Evolutionary conservation across 768 basidiomycete genomes (phyloP).

Genomic region (Saitozyma sp.): DNA sequence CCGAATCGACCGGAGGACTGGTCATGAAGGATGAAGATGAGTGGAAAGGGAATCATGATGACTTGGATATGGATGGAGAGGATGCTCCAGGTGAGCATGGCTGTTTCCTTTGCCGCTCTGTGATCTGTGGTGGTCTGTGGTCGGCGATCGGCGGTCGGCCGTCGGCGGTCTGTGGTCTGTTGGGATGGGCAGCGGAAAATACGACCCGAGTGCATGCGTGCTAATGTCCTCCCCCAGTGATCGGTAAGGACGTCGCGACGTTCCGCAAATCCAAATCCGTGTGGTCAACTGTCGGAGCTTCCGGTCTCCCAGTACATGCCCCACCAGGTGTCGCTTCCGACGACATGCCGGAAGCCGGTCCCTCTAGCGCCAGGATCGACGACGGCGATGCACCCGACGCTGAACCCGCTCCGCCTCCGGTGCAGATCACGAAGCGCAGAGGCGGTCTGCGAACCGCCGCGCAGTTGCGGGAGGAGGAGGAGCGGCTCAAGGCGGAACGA

Average conservation of each 20-base stretch:
- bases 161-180: neutral
- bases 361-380: slow-evolving; percentile 12
- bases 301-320: slow-evolving; percentile 22
- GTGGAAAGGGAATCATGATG: slow-evolving; percentile 35
- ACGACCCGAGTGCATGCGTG: slow-evolving; percentile 14
- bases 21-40: slow-evolving; percentile 52
- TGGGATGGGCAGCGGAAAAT: too few species aligned
- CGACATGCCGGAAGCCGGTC: slow-evolving; percentile 17
- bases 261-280: slow-evolving; percentile 44
- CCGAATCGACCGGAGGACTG: slow-evolving; percentile 46
- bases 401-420: slow-evolving; percentile 9
- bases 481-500: slow-evolving; percentile 56
- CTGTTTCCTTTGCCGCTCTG: slow-evolving; percentile 1
- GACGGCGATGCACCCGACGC: slow-evolving; percentile 56
- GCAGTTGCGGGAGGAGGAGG: slow-evolving; percentile 61
- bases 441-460: slow-evolving; percentile 79
- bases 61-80: slow-evolving; percentile 40
- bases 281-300: slow-evolving; percentile 39
- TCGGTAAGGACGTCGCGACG: slow-evolving; percentile 41
- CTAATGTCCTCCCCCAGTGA: slow-evolving; percentile 25
- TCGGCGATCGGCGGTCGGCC: neutral
- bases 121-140: neutral
- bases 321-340: slow-evolving; percentile 5
- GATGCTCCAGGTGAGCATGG: slow-evolving; percentile 49
- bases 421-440: slow-evolving; percentile 43